These are phyloP conservation scores for Diplodia sapinea DNA, from an alignment of 2,329 filamentous ascomycete species.

Conservation along the genomic window DNA sequence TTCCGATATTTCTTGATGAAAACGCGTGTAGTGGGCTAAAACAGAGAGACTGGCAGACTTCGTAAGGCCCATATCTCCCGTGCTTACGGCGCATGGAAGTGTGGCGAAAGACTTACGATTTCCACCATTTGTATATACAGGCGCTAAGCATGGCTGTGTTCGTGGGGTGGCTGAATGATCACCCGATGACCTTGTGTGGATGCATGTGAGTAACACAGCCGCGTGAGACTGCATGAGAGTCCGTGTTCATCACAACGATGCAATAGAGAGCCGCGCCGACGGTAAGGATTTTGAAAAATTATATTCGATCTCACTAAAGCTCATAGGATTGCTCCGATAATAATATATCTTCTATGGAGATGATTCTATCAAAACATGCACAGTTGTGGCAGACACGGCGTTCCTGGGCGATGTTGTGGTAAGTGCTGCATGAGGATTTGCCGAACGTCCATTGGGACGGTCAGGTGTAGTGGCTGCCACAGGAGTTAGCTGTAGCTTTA, in stretches of 20 bases:
- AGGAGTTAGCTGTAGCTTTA: background rate
- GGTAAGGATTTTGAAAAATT: background rate
- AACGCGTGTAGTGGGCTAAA: too few relatives aligned
- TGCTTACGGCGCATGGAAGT: too few relatives aligned
- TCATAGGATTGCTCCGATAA: conserved; percentile 3
- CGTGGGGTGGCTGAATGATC: background rate
- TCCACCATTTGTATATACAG: too few relatives aligned
- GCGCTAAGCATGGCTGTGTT: background rate
- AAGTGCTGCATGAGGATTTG: background rate
- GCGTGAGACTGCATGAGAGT: background rate
- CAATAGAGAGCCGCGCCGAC: background rate
- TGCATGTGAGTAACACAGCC: background rate
- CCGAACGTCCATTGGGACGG: background rate
- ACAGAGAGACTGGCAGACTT: too few relatives aligned
- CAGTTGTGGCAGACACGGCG: background rate
- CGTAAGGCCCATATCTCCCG: too few relatives aligned
- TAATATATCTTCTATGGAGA: background rate
- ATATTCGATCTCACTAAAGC: background rate
- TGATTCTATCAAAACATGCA: background rate
- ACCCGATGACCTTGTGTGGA: background rate
- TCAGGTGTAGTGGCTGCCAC: background rate
- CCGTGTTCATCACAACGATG: background rate
- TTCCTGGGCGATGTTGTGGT: background rate
- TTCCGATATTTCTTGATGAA: too few relatives aligned
- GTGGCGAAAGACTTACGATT: too few relatives aligned